A percentile compares a stretch with the other conserved stretches of the same genome.
Conservation (phyloP, 192 early-diverging fungal species). For the Funneliformis geosporum region DNA sequence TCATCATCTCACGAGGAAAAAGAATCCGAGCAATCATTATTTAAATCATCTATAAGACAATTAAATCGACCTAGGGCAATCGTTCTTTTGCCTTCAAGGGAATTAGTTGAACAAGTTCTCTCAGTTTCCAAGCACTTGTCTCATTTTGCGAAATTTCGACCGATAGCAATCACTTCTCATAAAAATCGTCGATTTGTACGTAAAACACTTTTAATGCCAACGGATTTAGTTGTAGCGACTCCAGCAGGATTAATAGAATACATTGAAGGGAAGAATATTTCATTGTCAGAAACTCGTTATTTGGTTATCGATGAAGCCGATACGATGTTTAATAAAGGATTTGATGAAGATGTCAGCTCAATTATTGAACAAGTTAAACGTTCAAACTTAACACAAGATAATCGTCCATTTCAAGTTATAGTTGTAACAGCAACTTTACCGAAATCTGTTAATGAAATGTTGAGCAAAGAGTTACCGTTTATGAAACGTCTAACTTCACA, state of each 20-base stretch:
- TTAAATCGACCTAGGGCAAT: slow-evolving; percentile 80
- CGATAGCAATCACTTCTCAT: slow-evolving; percentile 60
- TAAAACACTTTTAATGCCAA: slow-evolving; percentile 57
- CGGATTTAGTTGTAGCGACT: slow-evolving; percentile 86
- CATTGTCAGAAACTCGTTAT: slow-evolving; percentile 61
- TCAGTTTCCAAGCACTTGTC: slow-evolving; percentile 69
- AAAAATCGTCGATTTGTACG: slow-evolving; percentile 49
- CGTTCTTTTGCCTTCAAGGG: slow-evolving; percentile 85
- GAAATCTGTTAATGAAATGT: slow-evolving; percentile 60
- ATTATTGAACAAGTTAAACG: slow-evolving; percentile 55
- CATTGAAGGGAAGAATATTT: slow-evolving; percentile 53
- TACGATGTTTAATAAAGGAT: slow-evolving; percentile 84
- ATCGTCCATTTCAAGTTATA: slow-evolving; percentile 51
- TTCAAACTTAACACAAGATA: slow-evolving; percentile 43
- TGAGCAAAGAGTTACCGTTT: slow-evolving; percentile 58
- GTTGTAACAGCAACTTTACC: slow-evolving; percentile 75
- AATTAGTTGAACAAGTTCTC: slow-evolving; percentile 81
- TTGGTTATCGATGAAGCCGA: slow-evolving; percentile 94
- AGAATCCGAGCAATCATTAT: slow-evolving; percentile 26
- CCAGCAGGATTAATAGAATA: slow-evolving; percentile 72
- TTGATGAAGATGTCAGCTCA: slow-evolving; percentile 62
- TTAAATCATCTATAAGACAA: slow-evolving; percentile 53
- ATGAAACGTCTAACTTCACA: slow-evolving; percentile 77
- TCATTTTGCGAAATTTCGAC: slow-evolving; percentile 68
- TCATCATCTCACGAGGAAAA: slow-evolving; percentile 30